Conservation (phyloP, 805 yeast species). For the Lachancea nothofagi region DNA sequence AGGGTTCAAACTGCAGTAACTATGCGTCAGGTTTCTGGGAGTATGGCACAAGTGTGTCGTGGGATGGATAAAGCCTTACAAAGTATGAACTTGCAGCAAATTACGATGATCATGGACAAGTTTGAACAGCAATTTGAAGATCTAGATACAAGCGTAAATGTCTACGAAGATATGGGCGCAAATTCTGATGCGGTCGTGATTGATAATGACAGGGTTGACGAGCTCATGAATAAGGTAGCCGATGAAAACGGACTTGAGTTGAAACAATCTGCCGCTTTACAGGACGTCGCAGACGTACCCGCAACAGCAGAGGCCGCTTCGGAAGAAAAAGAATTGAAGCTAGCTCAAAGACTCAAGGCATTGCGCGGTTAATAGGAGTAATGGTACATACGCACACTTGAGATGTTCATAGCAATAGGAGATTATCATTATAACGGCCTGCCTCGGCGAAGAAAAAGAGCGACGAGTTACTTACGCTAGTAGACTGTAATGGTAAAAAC, state of each 20-base stretch:
- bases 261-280: conserved; percentile 65
- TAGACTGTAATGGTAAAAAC: too few species aligned
- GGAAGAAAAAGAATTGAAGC: conserved; percentile 76
- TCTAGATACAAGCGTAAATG: conserved; percentile 86
- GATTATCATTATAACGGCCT: neutral
- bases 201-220: conserved; percentile 93
- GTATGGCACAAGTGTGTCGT: conserved; percentile 85
- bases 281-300: conserved; percentile 49
- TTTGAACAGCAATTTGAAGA: conserved; percentile 96
- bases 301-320: conserved; percentile 42
- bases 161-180: conserved; percentile 85
- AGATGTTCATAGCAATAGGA: neutral
- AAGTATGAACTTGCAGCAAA: conserved; percentile 89
- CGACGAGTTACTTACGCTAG: too few species aligned
- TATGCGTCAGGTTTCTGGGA: conserved; percentile 90
- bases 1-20: conserved; percentile 97
- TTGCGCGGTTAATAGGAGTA: conserved; percentile 54
- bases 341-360: conserved; percentile 86
- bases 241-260: conserved; percentile 96
- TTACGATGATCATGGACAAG: conserved; percentile 93
- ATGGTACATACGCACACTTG: too few species aligned
- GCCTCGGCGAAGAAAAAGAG: too few species aligned
- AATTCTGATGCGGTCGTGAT: conserved; percentile 83
- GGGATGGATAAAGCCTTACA: conserved; percentile 97
- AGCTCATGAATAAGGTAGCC: conserved; percentile 84